phyloP scores from a whole-genome alignment of 345 rosid genomes.

The Psidium guajava region DNA sequence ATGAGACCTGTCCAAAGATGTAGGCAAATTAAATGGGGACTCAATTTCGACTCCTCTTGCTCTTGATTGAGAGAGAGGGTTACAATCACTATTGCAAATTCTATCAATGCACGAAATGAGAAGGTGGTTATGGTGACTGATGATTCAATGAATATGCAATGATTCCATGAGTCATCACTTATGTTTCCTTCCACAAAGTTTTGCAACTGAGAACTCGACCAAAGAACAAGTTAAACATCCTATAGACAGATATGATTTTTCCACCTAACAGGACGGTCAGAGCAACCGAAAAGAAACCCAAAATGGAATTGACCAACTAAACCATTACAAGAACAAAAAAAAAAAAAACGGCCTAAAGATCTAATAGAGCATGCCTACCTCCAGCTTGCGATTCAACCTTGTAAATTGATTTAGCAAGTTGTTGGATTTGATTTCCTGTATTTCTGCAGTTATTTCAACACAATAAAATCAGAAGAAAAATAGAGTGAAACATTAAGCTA shows the following conservation, averaged over 20 bases:
- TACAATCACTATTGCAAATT: neutral
- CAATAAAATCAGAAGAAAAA: neutral
- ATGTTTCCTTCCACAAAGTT: neutral
- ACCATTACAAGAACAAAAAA: neutral
- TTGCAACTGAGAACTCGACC: neutral
- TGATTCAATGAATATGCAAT: neutral
- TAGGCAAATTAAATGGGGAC: neutral
- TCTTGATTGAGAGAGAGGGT: neutral
- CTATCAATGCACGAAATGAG: neutral
- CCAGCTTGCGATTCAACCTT: slow-evolving; percentile 68
- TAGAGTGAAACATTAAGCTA: neutral
- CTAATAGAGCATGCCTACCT: slow-evolving; percentile 30
- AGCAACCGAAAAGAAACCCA: neutral
- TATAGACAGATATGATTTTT: neutral
- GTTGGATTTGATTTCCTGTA: slow-evolving; percentile 62
- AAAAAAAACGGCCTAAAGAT: neutral
- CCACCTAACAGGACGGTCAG: neutral
- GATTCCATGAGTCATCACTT: neutral
- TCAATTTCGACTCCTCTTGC: neutral
- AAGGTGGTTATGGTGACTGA: neutral
- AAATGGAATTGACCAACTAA: neutral
- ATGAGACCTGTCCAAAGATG: slow-evolving; percentile 43
- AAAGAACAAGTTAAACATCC: neutral
- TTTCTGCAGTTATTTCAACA: slow-evolving; percentile 30
- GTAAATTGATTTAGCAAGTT: slow-evolving; percentile 57